Conservation (phyloP, 192 early-diverging fungal species). For the Dissophora globulifera region DNA sequence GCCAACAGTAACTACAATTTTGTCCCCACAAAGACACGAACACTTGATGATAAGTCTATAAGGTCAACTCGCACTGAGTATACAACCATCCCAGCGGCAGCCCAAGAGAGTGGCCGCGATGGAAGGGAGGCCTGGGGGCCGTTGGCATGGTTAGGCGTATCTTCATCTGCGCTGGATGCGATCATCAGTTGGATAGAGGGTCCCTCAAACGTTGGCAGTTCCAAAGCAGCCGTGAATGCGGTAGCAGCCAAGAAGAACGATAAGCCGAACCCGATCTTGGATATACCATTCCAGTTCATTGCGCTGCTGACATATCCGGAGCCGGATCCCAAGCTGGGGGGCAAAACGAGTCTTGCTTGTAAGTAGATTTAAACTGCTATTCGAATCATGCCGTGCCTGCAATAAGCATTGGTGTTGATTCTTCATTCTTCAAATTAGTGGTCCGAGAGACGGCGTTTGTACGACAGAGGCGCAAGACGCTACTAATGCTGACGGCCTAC, state of each 20-base stretch:
- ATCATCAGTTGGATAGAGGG: constrained; percentile 50
- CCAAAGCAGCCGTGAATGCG: not conserved
- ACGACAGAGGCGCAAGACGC: constrained; percentile 56
- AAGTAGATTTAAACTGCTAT: too few species aligned
- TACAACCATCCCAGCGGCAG: too few species aligned
- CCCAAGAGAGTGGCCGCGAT: not conserved
- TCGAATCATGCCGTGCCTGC: too few species aligned
- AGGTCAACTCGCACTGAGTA: constrained; percentile 5
- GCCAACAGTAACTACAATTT: too few species aligned
- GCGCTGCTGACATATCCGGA: constrained; percentile 61
- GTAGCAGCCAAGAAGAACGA: constrained; percentile 11
- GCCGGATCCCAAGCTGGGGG: constrained; percentile 40
- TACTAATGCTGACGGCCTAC: constrained; percentile 57
- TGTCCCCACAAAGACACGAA: too few species aligned
- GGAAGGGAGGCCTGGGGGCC: constrained; percentile 1
- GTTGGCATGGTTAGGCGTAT: constrained; percentile 12
- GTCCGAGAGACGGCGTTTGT: constrained; percentile 61
- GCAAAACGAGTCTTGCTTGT: constrained; percentile 52
- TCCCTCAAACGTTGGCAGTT: constrained; percentile 7
- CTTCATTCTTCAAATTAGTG: constrained; percentile 37
- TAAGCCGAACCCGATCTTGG: constrained; percentile 48
- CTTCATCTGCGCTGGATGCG: constrained; percentile 19
- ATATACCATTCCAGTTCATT: constrained; percentile 63
- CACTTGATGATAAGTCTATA: constrained; percentile 1
- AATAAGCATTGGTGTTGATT: too few species aligned